These are phyloP conservation scores for Obelidium mucronatum DNA, from an alignment of 192 early-diverging fungal genomes.

Conservation along the genomic window DNA sequence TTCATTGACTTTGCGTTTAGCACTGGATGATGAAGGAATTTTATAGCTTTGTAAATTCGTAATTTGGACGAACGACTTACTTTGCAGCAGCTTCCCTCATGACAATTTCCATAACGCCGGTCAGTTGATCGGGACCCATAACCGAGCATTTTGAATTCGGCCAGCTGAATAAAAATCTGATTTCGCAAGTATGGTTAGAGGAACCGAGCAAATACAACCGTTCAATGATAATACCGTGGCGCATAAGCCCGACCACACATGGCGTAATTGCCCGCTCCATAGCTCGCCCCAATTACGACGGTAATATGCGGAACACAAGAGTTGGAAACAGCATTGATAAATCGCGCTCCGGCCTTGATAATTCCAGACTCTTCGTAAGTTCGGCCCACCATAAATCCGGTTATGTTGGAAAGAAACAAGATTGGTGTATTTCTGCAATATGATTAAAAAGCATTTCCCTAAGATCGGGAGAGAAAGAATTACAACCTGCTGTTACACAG, in stretches of 20 bases:
- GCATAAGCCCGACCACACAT: slow-evolving; percentile 73
- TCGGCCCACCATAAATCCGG: slow-evolving; percentile 77
- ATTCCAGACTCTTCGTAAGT: slow-evolving; percentile 73
- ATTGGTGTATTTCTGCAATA: slow-evolving; percentile 66
- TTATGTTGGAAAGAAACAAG: slow-evolving; percentile 72
- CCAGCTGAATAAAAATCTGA: slow-evolving; percentile 77
- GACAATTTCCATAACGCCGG: slow-evolving; percentile 73
- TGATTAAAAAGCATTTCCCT: too few relatives aligned
- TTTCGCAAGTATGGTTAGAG: too few relatives aligned
- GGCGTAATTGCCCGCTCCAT: slow-evolving; percentile 76
- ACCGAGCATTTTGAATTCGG: slow-evolving; percentile 73
- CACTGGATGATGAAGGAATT: too few relatives aligned
- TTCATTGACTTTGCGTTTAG: slow-evolving; percentile 61
- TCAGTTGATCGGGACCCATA: slow-evolving; percentile 75
- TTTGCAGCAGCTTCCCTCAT: slow-evolving; percentile 65
- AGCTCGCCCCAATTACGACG: slow-evolving; percentile 73
- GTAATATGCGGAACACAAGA: slow-evolving; percentile 41
- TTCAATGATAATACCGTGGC: too few relatives aligned
- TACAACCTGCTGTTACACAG: slow-evolving; percentile 63
- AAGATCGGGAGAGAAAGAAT: too few relatives aligned
- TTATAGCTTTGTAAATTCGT: background rate
- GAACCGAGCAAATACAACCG: too few relatives aligned
- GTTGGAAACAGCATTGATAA: slow-evolving; percentile 75
- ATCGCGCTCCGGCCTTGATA: slow-evolving; percentile 71
- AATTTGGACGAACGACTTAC: slow-evolving; percentile 37